Evolutionary conservation across 1,284 basidiomycete species (phyloP).

Genomic region (Cutaneotrichosporon sp.): DNA sequence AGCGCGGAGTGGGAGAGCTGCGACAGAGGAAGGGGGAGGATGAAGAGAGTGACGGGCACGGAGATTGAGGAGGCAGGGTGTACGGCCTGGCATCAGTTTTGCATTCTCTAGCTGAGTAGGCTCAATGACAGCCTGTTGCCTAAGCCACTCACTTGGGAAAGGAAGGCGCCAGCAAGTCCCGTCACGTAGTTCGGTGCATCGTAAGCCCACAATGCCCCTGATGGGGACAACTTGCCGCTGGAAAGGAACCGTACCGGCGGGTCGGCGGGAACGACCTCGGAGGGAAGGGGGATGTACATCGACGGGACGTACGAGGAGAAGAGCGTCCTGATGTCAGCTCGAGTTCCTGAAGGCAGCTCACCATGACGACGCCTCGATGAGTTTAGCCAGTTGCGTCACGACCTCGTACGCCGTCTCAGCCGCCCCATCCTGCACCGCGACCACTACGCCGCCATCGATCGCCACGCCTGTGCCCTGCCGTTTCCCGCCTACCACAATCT

Average conservation of each 20-base stretch:
- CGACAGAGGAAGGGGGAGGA: slow-evolving; percentile 39
- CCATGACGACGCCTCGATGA: slow-evolving; percentile 8
- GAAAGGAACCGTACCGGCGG: slow-evolving; percentile 32
- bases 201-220: slow-evolving; percentile 8
- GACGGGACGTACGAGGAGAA: slow-evolving; percentile 38
- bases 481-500: slow-evolving; percentile 12
- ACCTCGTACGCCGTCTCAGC: slow-evolving; percentile 7
- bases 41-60: slow-evolving; percentile 10
- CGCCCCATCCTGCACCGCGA: slow-evolving; percentile 14
- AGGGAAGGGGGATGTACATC: slow-evolving; percentile 35
- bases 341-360: slow-evolving; percentile 1
- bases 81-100: slow-evolving; percentile 22
- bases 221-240: too few relatives aligned
- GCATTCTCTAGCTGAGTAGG: too few relatives aligned
- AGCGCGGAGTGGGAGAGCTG: slow-evolving; percentile 10
- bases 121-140: too few relatives aligned
- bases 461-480: slow-evolving; percentile 15
- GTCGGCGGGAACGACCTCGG: slow-evolving; percentile 6
- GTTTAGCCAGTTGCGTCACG: background rate
- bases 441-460: slow-evolving; percentile 13
- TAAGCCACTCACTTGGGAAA: slow-evolving; percentile 23
- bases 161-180: slow-evolving; percentile 33
- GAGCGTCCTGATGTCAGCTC: slow-evolving; percentile 27
- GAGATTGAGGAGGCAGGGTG: slow-evolving; percentile 24
- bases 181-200: slow-evolving; percentile 42